Base-by-base conservation (phyloP, 1,284 basidiomycete species). In the Phellopilus nigrolimitatus region DNA sequence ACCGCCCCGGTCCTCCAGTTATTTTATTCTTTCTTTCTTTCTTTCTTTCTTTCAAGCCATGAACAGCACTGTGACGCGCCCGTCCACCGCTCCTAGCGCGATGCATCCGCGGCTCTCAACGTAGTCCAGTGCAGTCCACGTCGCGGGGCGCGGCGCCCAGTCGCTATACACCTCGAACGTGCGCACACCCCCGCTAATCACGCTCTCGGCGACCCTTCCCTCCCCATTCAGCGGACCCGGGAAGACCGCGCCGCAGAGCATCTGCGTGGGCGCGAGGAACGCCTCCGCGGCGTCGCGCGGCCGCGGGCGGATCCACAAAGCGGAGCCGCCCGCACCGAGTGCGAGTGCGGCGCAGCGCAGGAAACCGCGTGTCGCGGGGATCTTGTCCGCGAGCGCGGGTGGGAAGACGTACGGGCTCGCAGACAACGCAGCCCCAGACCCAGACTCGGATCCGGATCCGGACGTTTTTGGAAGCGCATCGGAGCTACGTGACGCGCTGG, bases 291-390 rank as follows among this genome's bases (percentile, higher is more conserved):
- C 8, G 19, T 10, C 15, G 37, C 15, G 47, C 51, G 76, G 69
- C 36, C 67, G 70, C 2, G 81, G 80, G 49, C 75, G 73, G 19
- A 82, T 71, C 80, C 80, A 84, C 3, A 76, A 64, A 2, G 79
- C 79, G 0, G 80, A 80, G 3, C 79, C 77, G 47, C 71, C 66
- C 8, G 64, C 61, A 1, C 80, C 80, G 19, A 82, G 68, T 10
- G 72, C 60, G 54, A 84, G 69, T 49, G 72, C 67, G 2, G 71
- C 69, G 56, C 78, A 82, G 27, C 73, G 71, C 7, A 81, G 66
- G 12, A 74, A 68, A 13, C 80, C 81, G 12, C 69, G 73, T 3
- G 65, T 61, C 12, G 74, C 70, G 3, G 64, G 59, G 9, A 74
- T 64, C 30, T 63, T 63, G 19, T 67, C 57, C 0, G 65, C 62